Evolutionary conservation across 140 eudicot genomes (phyloP), one percentile per base, ranked within the genome.

Genomic region (Anethum foeniculum): DNA sequence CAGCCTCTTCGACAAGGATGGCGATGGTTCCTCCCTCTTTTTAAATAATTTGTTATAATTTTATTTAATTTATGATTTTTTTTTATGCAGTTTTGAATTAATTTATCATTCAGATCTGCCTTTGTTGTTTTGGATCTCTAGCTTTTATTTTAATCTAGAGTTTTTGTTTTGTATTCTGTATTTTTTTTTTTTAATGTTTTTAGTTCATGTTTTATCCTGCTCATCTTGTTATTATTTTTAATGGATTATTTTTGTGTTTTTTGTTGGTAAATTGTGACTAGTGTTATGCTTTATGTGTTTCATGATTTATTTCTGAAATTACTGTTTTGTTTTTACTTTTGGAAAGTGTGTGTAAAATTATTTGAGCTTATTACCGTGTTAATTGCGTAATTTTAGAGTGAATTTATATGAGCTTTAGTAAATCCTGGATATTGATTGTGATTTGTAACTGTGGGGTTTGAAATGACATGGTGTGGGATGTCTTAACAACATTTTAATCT

Each of bases 1-100:
- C 77, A 73, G 77, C 77, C 77, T 73, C 27, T 73, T 73, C 77
- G 77, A 73, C 21, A 73, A 73, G 52, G 77, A 73, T 21, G 77
- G 77, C 51, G 77, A 73, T 73, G 77, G 77, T 73, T 39, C 48
- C 15, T 23, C 25, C 21, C 56, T 14, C 56, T 3, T 12, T 60
- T 27, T n/a, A 39, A 39, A 2, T 39, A 39, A 39, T 39, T 39
- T 34, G 3, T 34, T 34, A 34, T 3, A 39, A 2, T 5, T 3
- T 39, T 39, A 39, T 39, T 1, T 41, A 41, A 5, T 41, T 41
- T 41, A 41, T 41, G 1, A 1, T 0, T 41, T 41, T 0, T 41
- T 41, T 41, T 1, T 41, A 6, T 41, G 8, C 46, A 5, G 9
- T 41, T 5, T 41, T 5, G 0, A 41, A 41, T 41, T 41, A 32